Conservation (phyloP, 163 green algal genomes). For the Scenedesmus sp. region DNA sequence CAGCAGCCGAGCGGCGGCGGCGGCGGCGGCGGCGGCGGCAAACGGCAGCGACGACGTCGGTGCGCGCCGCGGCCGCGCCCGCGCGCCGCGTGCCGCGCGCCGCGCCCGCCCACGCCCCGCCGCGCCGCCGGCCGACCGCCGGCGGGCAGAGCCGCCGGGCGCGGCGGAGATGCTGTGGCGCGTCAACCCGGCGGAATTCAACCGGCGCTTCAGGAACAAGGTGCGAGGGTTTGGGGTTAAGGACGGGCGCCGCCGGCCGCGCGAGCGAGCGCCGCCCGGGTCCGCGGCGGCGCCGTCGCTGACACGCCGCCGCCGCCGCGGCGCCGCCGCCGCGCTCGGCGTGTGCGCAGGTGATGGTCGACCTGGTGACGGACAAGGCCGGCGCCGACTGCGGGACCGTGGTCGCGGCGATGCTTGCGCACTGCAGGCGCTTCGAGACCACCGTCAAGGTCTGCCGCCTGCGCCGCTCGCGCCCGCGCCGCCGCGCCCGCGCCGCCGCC, state of each 20-base stretch:
- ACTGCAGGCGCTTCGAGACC: conserved; percentile 15
- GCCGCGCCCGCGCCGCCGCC: no score
- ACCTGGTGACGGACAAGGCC: conserved; percentile 62
- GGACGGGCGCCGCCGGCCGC: no score
- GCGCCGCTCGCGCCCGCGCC: no score
- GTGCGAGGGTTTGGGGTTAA: no score
- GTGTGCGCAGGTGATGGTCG: conserved; percentile 51
- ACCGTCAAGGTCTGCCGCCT: conserved; percentile 14
- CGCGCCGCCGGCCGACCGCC: neutral
- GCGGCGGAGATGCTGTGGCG: conserved; percentile 75
- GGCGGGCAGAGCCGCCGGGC: neutral
- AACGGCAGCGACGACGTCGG: no score
- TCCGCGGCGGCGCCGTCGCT: no score
- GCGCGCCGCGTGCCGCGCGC: no score
- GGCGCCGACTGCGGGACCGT: conserved; percentile 55
- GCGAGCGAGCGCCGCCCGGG: no score
- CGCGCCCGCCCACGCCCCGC: neutral
- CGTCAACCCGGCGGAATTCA: conserved; percentile 86
- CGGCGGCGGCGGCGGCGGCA: neutral
- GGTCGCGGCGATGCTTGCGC: conserved; percentile 65
- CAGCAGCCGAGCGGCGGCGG: conserved; percentile 11
- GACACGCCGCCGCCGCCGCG: conserved; percentile 1
- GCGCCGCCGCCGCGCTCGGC: neutral
- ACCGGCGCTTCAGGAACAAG: conserved; percentile 67
- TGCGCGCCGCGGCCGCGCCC: no score